Conservation (phyloP, 805 yeast species). For the Saccharomycopsis amapae region DNA sequence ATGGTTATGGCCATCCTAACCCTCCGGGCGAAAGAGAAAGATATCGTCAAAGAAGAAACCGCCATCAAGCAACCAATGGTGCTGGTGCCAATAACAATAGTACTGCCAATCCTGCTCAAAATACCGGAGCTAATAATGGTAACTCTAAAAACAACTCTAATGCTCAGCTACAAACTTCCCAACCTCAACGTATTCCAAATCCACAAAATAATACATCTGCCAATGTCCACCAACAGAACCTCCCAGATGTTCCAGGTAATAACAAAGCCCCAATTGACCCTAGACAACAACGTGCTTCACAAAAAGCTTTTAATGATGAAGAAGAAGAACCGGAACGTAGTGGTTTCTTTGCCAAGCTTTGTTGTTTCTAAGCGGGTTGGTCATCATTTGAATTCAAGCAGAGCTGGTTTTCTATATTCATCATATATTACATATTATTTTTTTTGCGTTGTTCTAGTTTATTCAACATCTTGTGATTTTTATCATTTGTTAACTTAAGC, state of each 20-base stretch:
- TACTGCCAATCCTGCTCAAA: slow-evolving; percentile 15
- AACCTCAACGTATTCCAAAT: slow-evolving; percentile 14
- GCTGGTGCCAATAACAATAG: slow-evolving; percentile 22
- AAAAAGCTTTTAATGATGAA: slow-evolving; percentile 4
- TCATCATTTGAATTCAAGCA: too few relatives aligned
- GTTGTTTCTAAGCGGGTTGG: slow-evolving; percentile 17
- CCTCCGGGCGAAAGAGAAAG: slow-evolving; percentile 59
- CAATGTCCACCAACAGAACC: slow-evolving; percentile 17
- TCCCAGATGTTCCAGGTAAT: slow-evolving; percentile 6
- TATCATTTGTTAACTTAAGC: too few relatives aligned
- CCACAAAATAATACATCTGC: slow-evolving; percentile 18
- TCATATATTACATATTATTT: background rate
- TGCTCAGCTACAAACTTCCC: slow-evolving; percentile 10
- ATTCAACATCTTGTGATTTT: too few relatives aligned
- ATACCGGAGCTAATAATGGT: slow-evolving; percentile 16
- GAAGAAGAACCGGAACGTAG: slow-evolving; percentile 8
- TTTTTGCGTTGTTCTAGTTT: too few relatives aligned
- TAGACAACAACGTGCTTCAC: slow-evolving; percentile 7
- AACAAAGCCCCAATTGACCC: slow-evolving; percentile 1
- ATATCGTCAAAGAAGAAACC: slow-evolving; percentile 31
- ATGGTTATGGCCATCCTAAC: slow-evolving; percentile 93
- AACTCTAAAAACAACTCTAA: background rate
- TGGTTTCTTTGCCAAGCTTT: slow-evolving; percentile 13
- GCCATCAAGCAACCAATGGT: slow-evolving; percentile 22
- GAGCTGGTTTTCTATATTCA: background rate